phyloP scores from a whole-genome alignment of 495 filamentous ascomycete species.

The Hypoxylon trugodes region DNA sequence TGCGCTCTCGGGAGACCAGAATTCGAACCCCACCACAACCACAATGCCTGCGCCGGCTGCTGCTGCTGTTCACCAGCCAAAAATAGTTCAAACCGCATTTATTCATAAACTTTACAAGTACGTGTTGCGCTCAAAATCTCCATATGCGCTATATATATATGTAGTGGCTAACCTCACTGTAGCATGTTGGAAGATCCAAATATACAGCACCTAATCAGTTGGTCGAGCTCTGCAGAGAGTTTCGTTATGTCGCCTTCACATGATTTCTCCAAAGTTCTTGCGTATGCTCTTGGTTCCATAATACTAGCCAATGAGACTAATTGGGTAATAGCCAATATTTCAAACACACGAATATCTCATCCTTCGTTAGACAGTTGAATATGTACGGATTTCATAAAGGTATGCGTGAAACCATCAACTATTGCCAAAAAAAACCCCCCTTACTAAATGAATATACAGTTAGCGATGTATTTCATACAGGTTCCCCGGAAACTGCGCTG shows the following conservation, averaged over 20 bases:
- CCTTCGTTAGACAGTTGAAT: conserved; percentile 96
- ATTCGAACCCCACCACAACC: conserved; percentile 37
- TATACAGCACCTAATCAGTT: conserved; percentile 95
- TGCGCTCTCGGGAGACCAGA: conserved; percentile 43
- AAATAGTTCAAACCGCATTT: conserved; percentile 98
- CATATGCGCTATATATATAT: conserved; percentile 7
- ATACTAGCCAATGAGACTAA: conserved; percentile 21
- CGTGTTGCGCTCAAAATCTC: conserved; percentile 43
- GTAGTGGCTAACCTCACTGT: conserved; percentile 53
- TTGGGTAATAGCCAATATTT: conserved; percentile 79
- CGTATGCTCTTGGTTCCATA: conserved; percentile 65
- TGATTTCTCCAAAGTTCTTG: conserved; percentile 97
- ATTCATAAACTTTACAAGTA: conserved; percentile 99
- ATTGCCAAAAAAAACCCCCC: conserved; percentile 5
- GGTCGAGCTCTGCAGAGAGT: conserved; percentile 92
- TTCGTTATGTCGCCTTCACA: conserved; percentile 98
- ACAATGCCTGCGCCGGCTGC: conserved; percentile 66
- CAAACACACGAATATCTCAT: conserved; percentile 99
- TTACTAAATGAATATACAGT: conserved; percentile 61
- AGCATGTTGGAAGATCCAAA: conserved; percentile 96
- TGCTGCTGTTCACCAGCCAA: conserved; percentile 91
- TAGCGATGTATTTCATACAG: conserved; percentile 98
- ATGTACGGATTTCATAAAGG: conserved; percentile 99
- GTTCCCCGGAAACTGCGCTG: conserved; percentile 90
- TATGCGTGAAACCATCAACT: conserved; percentile 49